A percentile compares a stretch with the other conserved stretches of the same genome.
Conservation (phyloP, 2,329 filamentous ascomycete species). For the Epichloe elymi region DNA sequence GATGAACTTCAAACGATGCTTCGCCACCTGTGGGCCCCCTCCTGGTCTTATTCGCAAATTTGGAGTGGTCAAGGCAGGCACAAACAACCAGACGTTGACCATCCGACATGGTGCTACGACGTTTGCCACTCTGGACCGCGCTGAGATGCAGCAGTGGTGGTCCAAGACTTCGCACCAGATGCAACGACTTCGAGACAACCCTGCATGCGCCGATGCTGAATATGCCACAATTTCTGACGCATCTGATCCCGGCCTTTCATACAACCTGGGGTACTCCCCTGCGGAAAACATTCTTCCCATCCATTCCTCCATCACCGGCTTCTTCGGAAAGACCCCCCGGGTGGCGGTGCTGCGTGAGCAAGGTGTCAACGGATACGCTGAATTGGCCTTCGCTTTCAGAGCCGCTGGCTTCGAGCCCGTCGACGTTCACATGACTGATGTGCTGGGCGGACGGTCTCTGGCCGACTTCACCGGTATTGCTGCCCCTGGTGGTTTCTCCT, state of each 20-base stretch:
- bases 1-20: conserved; percentile 74
- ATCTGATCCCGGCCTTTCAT: conserved; percentile 69
- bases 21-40: conserved; percentile 79
- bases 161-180: conserved; percentile 78
- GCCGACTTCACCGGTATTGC: conserved; percentile 77
- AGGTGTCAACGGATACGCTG: conserved; percentile 89
- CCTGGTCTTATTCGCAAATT: conserved; percentile 73
- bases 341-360: conserved; percentile 93
- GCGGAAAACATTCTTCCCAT: conserved; percentile 59
- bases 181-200: conserved; percentile 83
- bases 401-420: conserved; percentile 82
- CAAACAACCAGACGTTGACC: conserved; percentile 66
- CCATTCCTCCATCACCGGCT: conserved; percentile 30
- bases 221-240: conserved; percentile 62
- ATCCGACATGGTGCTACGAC: conserved; percentile 59
- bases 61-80: conserved; percentile 54
- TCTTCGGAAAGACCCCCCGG: conserved; percentile 51
- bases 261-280: conserved; percentile 69
- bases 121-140: conserved; percentile 56
- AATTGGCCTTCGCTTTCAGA: conserved; percentile 95
- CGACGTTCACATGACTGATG: conserved; percentile 94
- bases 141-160: conserved; percentile 77
- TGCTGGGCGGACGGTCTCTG: conserved; percentile 67
- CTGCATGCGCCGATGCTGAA: conserved; percentile 73
- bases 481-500: conserved; percentile 94